A percentile compares a stretch with the other conserved stretches of the same genome.
Conservation (phyloP, 805 yeast species). For the Metschnikowia henanensis region DNA sequence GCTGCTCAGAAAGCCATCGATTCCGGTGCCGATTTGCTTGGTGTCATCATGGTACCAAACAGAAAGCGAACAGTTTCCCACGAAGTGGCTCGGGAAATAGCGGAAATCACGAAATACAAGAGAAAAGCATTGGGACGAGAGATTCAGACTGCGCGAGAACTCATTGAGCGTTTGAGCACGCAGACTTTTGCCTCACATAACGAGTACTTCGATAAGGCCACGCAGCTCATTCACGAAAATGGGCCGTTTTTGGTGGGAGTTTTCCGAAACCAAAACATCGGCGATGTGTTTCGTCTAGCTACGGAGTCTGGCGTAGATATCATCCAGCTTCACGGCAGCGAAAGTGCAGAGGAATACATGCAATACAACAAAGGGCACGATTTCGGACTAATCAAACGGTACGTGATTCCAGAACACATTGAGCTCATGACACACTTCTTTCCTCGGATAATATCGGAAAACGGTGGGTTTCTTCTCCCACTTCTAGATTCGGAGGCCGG, state of each 20-base stretch:
- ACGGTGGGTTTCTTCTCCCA: slow-evolving; percentile 49
- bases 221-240: slow-evolving; percentile 27
- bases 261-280: slow-evolving; percentile 75
- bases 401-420: slow-evolving; percentile 56
- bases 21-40: slow-evolving; percentile 73
- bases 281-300: slow-evolving; percentile 51
- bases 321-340: slow-evolving; percentile 83
- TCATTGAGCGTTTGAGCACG: slow-evolving; percentile 15
- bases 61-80: slow-evolving; percentile 65
- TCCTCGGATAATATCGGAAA: slow-evolving; percentile 5
- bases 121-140: slow-evolving; percentile 19
- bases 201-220: slow-evolving; percentile 34
- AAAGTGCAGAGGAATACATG: slow-evolving; percentile 50
- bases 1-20: slow-evolving; percentile 73
- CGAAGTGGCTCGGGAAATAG: slow-evolving; percentile 29
- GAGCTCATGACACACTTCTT: slow-evolving; percentile 31
- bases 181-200: slow-evolving; percentile 14
- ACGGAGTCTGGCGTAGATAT: slow-evolving; percentile 59
- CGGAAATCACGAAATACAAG: slow-evolving; percentile 26
- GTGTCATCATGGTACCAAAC: slow-evolving; percentile 85
- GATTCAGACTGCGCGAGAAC: slow-evolving; percentile 22
- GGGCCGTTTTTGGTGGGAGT: slow-evolving; percentile 88
- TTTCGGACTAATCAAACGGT: slow-evolving; percentile 73
- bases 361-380: slow-evolving; percentile 38
- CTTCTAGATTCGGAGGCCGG: slow-evolving; percentile 87